A percentile compares a stretch with the other conserved stretches of the same genome.
These are phyloP conservation scores for Kazachstania kunashirensis DNA, from an alignment of 805 yeast genomes.

Conservation along the genomic window DNA sequence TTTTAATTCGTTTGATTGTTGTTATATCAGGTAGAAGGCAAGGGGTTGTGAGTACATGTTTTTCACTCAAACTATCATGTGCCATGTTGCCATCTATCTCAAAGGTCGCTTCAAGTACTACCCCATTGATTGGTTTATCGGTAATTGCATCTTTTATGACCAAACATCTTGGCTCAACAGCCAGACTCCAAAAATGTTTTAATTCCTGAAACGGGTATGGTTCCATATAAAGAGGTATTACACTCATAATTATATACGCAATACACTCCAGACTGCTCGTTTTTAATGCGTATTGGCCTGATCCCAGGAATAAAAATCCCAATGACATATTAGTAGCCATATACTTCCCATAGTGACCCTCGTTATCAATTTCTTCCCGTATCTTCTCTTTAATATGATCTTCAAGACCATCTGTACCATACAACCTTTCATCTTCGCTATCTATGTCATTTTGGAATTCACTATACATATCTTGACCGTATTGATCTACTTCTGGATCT, in stretches of 20 bases:
- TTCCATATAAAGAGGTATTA: conserved; percentile 46
- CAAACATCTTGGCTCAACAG: conserved; percentile 75
- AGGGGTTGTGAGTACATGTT: conserved; percentile 41
- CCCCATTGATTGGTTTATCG: conserved; percentile 40
- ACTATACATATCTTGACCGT: not conserved
- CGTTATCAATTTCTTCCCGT: conserved; percentile 20
- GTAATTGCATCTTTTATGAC: conserved; percentile 61
- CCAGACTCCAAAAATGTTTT: conserved; percentile 82
- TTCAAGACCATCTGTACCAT: conserved; percentile 1
- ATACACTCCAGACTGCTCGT: conserved; percentile 39
- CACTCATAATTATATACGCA: conserved; percentile 48
- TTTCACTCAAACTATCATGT: conserved; percentile 34
- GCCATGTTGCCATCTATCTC: conserved; percentile 20
- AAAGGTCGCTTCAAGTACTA: conserved; percentile 33
- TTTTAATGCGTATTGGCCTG: conserved; percentile 80
- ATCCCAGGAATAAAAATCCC: conserved; percentile 83
- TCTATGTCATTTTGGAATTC: conserved; percentile 1
- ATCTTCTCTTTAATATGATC: conserved; percentile 6
- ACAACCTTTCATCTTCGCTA: conserved; percentile 4
- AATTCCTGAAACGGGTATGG: conserved; percentile 67
- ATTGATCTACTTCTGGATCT: not conserved
- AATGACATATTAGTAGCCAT: conserved; percentile 73
- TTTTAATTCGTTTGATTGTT: conserved; percentile 39
- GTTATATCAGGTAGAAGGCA: conserved; percentile 55
- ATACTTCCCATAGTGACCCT: conserved; percentile 53